Conservation (phyloP, 2,329 filamentous ascomycete genomes). For the Drechslera avenae region DNA sequence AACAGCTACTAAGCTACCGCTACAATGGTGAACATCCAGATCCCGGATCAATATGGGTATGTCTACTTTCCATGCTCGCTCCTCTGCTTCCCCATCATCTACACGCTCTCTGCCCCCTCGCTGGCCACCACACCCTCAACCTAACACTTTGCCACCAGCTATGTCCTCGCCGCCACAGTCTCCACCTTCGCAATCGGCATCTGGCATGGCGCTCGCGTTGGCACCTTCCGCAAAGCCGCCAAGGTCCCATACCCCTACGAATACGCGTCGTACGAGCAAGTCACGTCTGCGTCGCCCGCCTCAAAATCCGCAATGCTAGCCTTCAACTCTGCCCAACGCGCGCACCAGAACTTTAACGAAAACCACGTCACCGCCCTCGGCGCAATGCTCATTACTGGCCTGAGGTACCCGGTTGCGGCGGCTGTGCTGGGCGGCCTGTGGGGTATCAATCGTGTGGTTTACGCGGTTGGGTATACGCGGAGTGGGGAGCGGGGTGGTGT, state of each 20-base stretch:
- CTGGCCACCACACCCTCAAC: background rate
- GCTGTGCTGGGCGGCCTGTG: slow-evolving; percentile 56
- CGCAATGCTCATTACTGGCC: slow-evolving; percentile 59
- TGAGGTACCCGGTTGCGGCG: slow-evolving; percentile 58
- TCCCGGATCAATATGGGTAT: slow-evolving; percentile 42
- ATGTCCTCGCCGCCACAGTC: slow-evolving; percentile 60
- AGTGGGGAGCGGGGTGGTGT: slow-evolving; percentile 47
- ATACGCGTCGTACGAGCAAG: slow-evolving; percentile 62
- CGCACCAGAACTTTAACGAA: slow-evolving; percentile 65
- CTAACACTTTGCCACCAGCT: slow-evolving; percentile 49
- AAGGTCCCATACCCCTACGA: slow-evolving; percentile 62
- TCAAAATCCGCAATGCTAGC: slow-evolving; percentile 52
- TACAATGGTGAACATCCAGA: slow-evolving; percentile 32
- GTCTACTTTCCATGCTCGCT: slow-evolving; percentile 9
- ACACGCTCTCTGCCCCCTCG: background rate
- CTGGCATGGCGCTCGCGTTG: slow-evolving; percentile 58
- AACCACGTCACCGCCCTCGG: slow-evolving; percentile 59
- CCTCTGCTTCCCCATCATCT: background rate
- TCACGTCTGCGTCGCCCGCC: slow-evolving; percentile 48
- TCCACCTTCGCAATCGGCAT: slow-evolving; percentile 60
- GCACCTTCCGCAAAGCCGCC: slow-evolving; percentile 56
- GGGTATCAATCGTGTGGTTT: slow-evolving; percentile 58
- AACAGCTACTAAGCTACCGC: background rate
- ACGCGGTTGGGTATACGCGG: slow-evolving; percentile 54
- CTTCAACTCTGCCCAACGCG: slow-evolving; percentile 52